Evolutionary conservation across 495 filamentous ascomycete genomes (phyloP).

Genomic region (Xylaria curta): DNA sequence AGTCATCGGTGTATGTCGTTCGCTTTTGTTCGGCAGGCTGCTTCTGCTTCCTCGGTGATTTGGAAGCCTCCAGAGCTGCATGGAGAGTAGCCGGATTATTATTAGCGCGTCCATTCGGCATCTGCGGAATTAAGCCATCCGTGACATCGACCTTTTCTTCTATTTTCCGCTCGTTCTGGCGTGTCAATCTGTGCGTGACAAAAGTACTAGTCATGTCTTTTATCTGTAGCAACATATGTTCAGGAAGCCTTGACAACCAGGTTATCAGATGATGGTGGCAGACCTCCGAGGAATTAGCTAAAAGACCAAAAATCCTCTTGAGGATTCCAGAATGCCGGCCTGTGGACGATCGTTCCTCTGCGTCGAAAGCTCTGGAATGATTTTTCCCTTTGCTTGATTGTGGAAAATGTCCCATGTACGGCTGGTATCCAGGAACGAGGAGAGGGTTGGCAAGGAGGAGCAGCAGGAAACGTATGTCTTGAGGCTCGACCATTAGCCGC

Average conservation of each 20-base stretch:
- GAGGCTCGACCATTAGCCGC: slow-evolving; percentile 68
- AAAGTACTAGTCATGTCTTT: slow-evolving; percentile 83
- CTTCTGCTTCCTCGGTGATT: slow-evolving; percentile 43
- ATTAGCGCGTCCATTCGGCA: slow-evolving; percentile 64
- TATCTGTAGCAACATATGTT: slow-evolving; percentile 68
- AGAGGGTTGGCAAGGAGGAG: slow-evolving; percentile 85
- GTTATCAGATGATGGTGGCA: slow-evolving; percentile 85
- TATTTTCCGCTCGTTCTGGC: slow-evolving; percentile 73
- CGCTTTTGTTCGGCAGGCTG: slow-evolving; percentile 60
- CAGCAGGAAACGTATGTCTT: slow-evolving; percentile 81
- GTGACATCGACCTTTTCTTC: slow-evolving; percentile 62
- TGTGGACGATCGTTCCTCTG: slow-evolving; percentile 31
- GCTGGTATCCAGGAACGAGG: slow-evolving; percentile 57
- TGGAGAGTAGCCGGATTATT: slow-evolving; percentile 73
- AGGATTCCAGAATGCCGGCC: slow-evolving; percentile 78
- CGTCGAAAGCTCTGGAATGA: slow-evolving; percentile 31
- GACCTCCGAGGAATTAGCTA: slow-evolving; percentile 76
- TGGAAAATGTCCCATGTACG: slow-evolving; percentile 41
- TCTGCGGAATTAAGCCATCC: slow-evolving; percentile 72
- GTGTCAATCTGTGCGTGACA: slow-evolving; percentile 78
- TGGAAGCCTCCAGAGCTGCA: slow-evolving; percentile 69
- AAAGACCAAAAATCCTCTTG: slow-evolving; percentile 81
- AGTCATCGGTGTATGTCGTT: slow-evolving; percentile 80
- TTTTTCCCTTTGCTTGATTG: slow-evolving; percentile 38
- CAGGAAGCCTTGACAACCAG: slow-evolving; percentile 80